phyloP scores from a whole-genome alignment of 352 stramenopile species.

The Phytophthora macrochlamydospora region DNA sequence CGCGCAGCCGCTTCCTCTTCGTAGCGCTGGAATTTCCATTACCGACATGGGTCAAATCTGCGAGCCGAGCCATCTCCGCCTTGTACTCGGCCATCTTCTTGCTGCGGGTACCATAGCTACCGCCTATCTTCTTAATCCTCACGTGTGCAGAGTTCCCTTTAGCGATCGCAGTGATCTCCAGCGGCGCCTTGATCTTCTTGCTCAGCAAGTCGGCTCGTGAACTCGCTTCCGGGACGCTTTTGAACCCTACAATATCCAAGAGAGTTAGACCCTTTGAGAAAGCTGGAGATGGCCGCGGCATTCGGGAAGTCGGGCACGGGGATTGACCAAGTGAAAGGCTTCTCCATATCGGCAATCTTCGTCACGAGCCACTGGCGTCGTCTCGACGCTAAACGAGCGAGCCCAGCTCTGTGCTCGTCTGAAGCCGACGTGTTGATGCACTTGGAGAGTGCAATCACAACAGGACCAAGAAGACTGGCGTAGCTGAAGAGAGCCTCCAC shows the following conservation, averaged over 20 bases:
- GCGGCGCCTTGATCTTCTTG: constrained; percentile 1
- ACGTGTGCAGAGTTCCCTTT: not conserved
- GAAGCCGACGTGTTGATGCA: not conserved
- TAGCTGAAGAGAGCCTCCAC: not conserved
- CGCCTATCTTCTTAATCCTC: not conserved
- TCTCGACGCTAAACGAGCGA: not conserved
- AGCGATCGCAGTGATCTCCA: not conserved
- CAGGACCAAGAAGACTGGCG: not conserved
- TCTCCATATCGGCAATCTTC: not conserved
- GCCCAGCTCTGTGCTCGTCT: not conserved
- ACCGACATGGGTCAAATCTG: not conserved
- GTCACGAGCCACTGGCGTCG: not conserved
- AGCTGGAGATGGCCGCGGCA: not conserved
- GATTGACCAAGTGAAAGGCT: not conserved
- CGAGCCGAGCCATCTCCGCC: constrained; percentile 6
- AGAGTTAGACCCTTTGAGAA: not conserved
- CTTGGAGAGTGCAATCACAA: not conserved
- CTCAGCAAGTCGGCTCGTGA: not conserved
- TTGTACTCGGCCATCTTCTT: constrained; percentile 3
- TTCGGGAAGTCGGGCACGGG: not conserved
- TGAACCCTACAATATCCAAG: not conserved
- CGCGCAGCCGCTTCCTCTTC: constrained; percentile 2
- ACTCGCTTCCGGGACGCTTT: not conserved
- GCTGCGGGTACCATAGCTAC: not conserved
- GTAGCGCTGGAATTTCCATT: not conserved